A percentile compares a stretch with the other conserved stretches of the same genome.
Conservation (phyloP, 192 early-diverging fungal genomes). For the Paraglomus occultum region DNA sequence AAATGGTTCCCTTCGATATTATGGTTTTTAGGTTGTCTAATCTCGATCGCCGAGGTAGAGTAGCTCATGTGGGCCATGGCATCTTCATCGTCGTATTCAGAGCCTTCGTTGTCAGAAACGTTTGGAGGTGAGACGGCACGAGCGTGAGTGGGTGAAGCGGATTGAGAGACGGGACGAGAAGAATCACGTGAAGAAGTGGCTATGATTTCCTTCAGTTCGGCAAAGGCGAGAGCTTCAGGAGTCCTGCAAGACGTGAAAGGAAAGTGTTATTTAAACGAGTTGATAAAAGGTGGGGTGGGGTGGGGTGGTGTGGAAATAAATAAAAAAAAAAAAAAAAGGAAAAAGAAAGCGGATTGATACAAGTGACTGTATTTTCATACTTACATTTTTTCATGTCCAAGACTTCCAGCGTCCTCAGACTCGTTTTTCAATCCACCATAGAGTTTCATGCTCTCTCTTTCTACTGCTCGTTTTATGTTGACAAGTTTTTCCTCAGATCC, state of each 20-base stretch:
- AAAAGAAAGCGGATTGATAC: background rate
- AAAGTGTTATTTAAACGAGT: background rate
- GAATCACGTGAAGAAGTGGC: conserved; percentile 19
- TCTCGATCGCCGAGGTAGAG: conserved; percentile 8
- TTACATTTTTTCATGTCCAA: no score
- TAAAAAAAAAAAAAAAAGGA: conserved; percentile 2
- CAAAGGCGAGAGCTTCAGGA: conserved; percentile 23
- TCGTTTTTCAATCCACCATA: no score
- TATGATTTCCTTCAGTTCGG: conserved; percentile 22
- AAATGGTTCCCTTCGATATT: no score
- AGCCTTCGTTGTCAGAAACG: background rate
- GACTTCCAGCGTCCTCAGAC: no score
- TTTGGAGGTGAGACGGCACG: background rate
- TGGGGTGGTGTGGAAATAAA: no score
- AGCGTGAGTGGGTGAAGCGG: conserved; percentile 7
- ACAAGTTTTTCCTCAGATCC: no score
- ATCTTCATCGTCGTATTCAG: background rate
- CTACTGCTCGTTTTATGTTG: no score
- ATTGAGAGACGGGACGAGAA: conserved; percentile 17
- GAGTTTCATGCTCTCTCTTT: no score
- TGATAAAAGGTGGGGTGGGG: no score
- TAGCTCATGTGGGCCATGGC: background rate
- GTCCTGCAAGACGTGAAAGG: background rate
- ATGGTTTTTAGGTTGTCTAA: background rate
- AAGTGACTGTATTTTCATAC: no score